Evolutionary conservation across 371 early-diverging fungal species (phyloP).

Genomic region (Rhizomucor miehei): DNA sequence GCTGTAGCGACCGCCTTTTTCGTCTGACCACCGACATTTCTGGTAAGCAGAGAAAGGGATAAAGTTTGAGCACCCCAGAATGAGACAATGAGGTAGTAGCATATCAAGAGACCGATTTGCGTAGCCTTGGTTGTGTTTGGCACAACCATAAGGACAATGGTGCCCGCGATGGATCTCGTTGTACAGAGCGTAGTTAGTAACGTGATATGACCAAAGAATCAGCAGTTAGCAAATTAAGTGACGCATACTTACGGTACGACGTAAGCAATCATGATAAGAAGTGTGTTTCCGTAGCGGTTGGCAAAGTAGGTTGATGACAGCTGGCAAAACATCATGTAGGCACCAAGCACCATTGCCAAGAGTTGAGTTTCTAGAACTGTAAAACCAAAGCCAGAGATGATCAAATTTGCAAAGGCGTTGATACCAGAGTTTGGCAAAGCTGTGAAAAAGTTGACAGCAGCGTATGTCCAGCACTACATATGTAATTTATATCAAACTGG

Average conservation of each 20-base stretch:
- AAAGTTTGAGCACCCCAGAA: conserved; percentile 26
- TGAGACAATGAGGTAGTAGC: conserved; percentile 19
- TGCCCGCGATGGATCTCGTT: conserved; percentile 16
- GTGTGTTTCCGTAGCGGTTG: conserved; percentile 13
- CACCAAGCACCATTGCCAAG: conserved; percentile 26
- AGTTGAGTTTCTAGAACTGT: conserved; percentile 21
- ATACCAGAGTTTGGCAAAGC: conserved; percentile 21
- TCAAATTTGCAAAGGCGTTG: conserved; percentile 24
- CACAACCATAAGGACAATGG: conserved; percentile 20
- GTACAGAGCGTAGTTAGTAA: no score
- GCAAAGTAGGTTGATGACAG: conserved; percentile 16
- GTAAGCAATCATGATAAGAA: conserved; percentile 19
- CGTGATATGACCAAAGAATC: no score
- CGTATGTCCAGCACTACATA: no score
- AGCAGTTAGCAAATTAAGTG: not conserved
- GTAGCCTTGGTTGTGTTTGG: conserved; percentile 16
- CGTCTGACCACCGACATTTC: conserved; percentile 25
- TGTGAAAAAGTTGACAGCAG: no score
- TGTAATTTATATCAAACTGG: no score
- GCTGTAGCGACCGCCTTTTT: conserved; percentile 23
- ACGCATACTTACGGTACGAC: conserved; percentile 16
- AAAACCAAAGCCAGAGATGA: conserved; percentile 22
- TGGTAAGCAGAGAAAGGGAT: conserved; percentile 15
- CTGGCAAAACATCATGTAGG: conserved; percentile 19
- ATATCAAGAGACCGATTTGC: conserved; percentile 19